phyloP scores from a whole-genome alignment of 1,139 yeast species.

The Sugiyamaella castrensis region DNA sequence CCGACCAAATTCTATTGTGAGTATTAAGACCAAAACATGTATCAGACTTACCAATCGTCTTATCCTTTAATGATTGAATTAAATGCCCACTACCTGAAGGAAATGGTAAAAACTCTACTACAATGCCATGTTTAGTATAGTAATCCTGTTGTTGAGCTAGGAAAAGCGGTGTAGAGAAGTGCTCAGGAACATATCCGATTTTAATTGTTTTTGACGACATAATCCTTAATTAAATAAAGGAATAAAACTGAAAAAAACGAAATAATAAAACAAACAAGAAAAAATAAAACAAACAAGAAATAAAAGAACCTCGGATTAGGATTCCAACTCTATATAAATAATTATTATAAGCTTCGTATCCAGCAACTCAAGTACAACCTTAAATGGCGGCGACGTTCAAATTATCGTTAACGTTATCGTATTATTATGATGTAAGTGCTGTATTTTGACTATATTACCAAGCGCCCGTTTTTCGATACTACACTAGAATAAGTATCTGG shows the following conservation, averaged over 20 bases:
- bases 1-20: background rate
- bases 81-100: slow-evolving; percentile 89
- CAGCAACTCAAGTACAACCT: too few species aligned
- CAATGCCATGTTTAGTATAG: slow-evolving; percentile 45
- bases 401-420: too few species aligned
- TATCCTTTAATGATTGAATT: slow-evolving; percentile 64
- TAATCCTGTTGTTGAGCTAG: slow-evolving; percentile 63
- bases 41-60: slow-evolving; percentile 51
- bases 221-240: background rate
- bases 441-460: too few species aligned
- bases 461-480: too few species aligned
- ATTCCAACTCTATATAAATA: too few species aligned
- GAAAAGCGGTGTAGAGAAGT: slow-evolving; percentile 81
- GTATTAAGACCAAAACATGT: too few species aligned
- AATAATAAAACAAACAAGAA: background rate
- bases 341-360: too few species aligned
- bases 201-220: slow-evolving; percentile 35
- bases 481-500: too few species aligned
- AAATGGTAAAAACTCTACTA: slow-evolving; percentile 65
- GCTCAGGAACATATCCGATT: slow-evolving; percentile 89
- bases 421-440: too few species aligned
- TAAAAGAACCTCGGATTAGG: too few species aligned
- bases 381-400: too few species aligned
- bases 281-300: background rate
- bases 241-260: background rate